Base-by-base conservation (phyloP, 768 basidiomycete species). In the Tephrocybe sp. region DNA sequence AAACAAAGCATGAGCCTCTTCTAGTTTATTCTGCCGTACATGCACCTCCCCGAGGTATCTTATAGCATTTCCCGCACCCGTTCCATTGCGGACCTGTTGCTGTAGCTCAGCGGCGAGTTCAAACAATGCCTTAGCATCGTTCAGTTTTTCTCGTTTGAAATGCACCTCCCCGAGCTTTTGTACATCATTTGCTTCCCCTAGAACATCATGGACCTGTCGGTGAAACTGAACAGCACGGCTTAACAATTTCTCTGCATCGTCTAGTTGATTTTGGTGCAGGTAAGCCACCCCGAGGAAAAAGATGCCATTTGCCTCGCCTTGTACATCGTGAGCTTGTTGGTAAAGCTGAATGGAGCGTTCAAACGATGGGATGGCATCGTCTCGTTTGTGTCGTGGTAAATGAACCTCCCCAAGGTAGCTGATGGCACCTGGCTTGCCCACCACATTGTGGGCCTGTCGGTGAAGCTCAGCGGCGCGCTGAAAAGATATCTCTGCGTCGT, bases 191-290 rank as follows among this genome's bases (percentile, higher is more conserved):
- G n/a, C n/a, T n/a, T n/a, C n/a, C n/a, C n/a, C n/a, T n/a, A n/a
- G n/a, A n/a, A n/a, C n/a, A n/a, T n/a, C n/a, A n/a, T n/a, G n/a
- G n/a, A n/a, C n/a, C n/a, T n/a, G n/a, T n/a, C n/a, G n/a, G n/a
- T n/a, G n/a, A n/a, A n/a, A n/a, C n/a, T n/a, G n/a, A n/a, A n/a
- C n/a, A n/a, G n/a, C n/a, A n/a, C n/a, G n/a, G n/a, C n/a, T n/a
- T n/a, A n/a, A n/a, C n/a, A n/a, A n/a, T n/a, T n/a, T n/a, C 38
- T 63, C 56, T 1, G 62, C 62, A 40, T 58, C 58, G 7, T 56
- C 54, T 26, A 61, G 45, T 38, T 58, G 38, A 14, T 55, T 46
- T 32, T 55, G 56, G 24, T 51, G 52, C 44, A 61, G 37, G 41
- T 57, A 58, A 1, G 61, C 52, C 2, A 53, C 51, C 34, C 55